phyloP scores from a whole-genome alignment of 805 yeast species.

The Nakazawaea anatomiae region DNA sequence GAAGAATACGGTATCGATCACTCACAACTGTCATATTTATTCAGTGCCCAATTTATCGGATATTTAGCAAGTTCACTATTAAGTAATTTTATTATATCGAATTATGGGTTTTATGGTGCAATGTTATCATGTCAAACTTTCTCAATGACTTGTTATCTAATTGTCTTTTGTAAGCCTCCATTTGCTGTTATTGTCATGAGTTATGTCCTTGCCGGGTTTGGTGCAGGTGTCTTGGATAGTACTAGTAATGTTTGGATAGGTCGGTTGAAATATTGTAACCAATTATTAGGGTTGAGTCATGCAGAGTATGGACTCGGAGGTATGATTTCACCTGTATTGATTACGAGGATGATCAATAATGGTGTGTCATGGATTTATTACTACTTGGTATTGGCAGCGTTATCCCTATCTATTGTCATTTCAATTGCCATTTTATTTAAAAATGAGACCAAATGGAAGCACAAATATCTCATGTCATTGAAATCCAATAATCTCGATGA shows the following conservation, averaged over 20 bases:
- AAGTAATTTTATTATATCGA: slow-evolving; percentile 35
- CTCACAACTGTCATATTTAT: slow-evolving; percentile 40
- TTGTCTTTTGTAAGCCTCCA: slow-evolving; percentile 36
- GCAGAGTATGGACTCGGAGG: slow-evolving; percentile 51
- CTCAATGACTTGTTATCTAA: slow-evolving; percentile 31
- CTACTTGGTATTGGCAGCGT: slow-evolving; percentile 29
- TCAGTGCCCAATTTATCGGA: slow-evolving; percentile 48
- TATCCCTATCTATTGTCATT: slow-evolving; percentile 21
- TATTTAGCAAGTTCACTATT: slow-evolving; percentile 47
- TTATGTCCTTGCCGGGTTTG: slow-evolving; percentile 43
- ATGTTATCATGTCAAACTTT: slow-evolving; percentile 27
- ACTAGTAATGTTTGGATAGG: slow-evolving; percentile 50
- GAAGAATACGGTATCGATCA: slow-evolving; percentile 42
- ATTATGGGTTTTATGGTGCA: slow-evolving; percentile 44
- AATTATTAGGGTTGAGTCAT: slow-evolving; percentile 45
- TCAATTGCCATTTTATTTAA: slow-evolving; percentile 25
- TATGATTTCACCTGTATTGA: slow-evolving; percentile 41
- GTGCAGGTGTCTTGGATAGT: slow-evolving; percentile 53
- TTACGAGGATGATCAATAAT: slow-evolving; percentile 33
- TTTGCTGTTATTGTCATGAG: slow-evolving; percentile 31
- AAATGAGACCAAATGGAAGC: slow-evolving; percentile 40
- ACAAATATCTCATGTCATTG: slow-evolving; percentile 20
- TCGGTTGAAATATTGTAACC: slow-evolving; percentile 38
- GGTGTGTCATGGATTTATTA: slow-evolving; percentile 39
- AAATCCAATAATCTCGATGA: slow-evolving; percentile 14